Base-by-base conservation (phyloP, 2,329 filamentous ascomycete species). In the Colletotrichum endophyticum region DNA sequence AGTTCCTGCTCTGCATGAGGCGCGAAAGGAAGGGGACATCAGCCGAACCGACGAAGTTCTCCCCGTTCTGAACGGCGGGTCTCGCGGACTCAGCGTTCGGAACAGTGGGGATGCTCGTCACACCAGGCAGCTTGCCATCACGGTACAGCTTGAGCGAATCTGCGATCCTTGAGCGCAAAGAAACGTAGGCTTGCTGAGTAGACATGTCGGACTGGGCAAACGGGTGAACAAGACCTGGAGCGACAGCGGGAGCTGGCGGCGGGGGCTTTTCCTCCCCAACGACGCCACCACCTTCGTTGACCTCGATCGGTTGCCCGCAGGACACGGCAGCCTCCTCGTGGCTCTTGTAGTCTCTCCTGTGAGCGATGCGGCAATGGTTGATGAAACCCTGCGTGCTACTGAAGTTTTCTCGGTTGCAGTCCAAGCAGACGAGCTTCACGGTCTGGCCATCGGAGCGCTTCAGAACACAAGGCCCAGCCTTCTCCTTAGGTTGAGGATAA, bases 301-400 rank as follows among this genome's bases (percentile, higher is more conserved):
- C 88, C 80, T 98, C 95, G 75, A 98, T 92, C 15, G 94, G 92
- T 79, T 96, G 93, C 69, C 97, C 97, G 80, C 95, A 98, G 76
- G 95, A 94, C 72, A 96, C 90, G 39, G 96, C 97, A 78, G 97
- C 97, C 81, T 96, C 95, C 84, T 99, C 96, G 82, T 99, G 97
- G 80, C 95, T 98, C 86, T 98, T 96, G 88, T 96, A 99, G 78
- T 98, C 96, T 75, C 95, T 91, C 83, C 94, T 95, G 86, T 99
- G 97, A 30, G 96, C 96, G 81, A 99, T 99, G 73, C 97, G 95
- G 84, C 96, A 99, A 83, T 99, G 97, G 83, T 99, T 99, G 87
- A 99, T 97, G 86, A 99, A 99, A n/a, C 97, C 97, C 85, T 99
- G 97, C 0, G 96, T 98, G 86, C 96, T 99, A 72, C 94, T 96